Evolutionary conservation across 148 eudicot genomes (phyloP), one percentile per base, ranked within the genome.

Genomic region (Chenopodium album): DNA sequence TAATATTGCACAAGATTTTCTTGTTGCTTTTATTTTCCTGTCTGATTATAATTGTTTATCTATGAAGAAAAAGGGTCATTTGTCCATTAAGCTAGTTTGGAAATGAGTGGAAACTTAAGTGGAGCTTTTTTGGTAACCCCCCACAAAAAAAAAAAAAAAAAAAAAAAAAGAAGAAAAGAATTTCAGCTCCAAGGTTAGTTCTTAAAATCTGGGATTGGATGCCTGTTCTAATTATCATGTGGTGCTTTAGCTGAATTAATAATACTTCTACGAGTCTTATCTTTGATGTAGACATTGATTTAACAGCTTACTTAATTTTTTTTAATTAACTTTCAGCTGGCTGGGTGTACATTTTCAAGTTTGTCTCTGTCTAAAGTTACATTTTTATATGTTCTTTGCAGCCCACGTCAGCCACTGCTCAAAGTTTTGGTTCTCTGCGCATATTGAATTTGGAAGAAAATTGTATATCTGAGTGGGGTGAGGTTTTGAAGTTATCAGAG

Each of bases 381-480:
- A 34, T 79, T 46, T 68, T 77, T 66, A 23, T 56, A 6, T 32
- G 44, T 79, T 48, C 28, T 71, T 79, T 76, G 74, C 94, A 96
- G 99, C 85, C 90, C 62, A 16, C 85, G 70, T 89, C 95, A 54
- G 59, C 48, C 32, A 59, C 73, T 86, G 97, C 91, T 81, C 90
- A 90, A 87, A 95, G 99, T 47, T 92, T 96, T 86, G 80, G 86
- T 79, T 90, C 85, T 76, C 88, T 96, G 28, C 89, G 87, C 46
- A 78, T 91, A 86, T 86, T 96, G 79, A 91, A 96, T 85, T 84
- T 96, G 82, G 99, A 96, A 76, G 93, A 91, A 67, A 96, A 96
- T 82, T 89, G 85, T 77, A 85, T 96, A 87, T 84, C 92, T 75
- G 90, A 85, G 78, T 96, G 99, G 99, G 86, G 86, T 86, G 98